These are phyloP conservation scores for Phyllostachys edulis DNA, from an alignment of 176 grass and related monocot species.

Conservation along the genomic window DNA sequence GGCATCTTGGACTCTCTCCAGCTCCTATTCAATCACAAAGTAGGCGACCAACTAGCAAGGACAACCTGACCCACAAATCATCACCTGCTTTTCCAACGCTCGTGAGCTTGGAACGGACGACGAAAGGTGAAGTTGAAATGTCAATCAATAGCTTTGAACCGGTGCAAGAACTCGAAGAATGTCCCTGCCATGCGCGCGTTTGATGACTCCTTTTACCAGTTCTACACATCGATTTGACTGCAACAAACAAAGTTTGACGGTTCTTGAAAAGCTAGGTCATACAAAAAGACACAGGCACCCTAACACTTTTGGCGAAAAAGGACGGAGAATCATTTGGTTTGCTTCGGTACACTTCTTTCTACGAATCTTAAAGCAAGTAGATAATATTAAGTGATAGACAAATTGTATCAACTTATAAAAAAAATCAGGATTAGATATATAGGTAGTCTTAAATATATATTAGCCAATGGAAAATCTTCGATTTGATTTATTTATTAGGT, in stretches of 20 bases:
- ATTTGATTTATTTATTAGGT: no score
- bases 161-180: background rate
- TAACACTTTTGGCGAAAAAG: background rate
- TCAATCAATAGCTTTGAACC: background rate
- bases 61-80: background rate
- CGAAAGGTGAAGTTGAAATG: background rate
- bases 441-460: no score
- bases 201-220: background rate
- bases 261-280: conserved; percentile 12
- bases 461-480: no score
- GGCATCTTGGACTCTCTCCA: background rate
- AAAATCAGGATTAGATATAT: no score
- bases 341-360: no score
- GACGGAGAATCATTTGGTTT: background rate
- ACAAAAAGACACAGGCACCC: background rate
- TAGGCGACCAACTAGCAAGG: background rate
- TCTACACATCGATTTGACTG: background rate
- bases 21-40: background rate
- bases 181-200: background rate
- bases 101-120: background rate
- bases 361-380: no score
- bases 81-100: background rate
- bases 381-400: no score
- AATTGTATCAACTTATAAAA: no score
- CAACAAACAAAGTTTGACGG: background rate